Base-by-base conservation (phyloP, 164 flowering plant species). In the Aristolochia californica region DNA sequence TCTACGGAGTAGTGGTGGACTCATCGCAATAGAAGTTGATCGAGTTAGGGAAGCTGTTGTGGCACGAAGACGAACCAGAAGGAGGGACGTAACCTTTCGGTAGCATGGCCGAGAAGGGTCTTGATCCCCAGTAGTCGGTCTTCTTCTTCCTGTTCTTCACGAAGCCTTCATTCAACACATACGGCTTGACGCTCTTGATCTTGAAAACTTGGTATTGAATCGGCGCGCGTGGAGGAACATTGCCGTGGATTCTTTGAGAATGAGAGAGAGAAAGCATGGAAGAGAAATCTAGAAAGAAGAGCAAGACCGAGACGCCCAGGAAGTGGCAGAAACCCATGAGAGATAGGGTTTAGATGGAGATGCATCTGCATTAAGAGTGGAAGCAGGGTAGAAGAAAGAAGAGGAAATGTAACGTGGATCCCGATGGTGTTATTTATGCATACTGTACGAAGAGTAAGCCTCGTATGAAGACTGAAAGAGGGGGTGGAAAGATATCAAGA, bases 51-150 rank as follows among this genome's bases (percentile, higher is more conserved):
- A 68, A 17, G n/a, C 59, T 51, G 62, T 84, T 82, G 38, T 84
- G 91, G 71, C 91, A 84, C 0, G 78, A 73, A 5, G 91, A 84
- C 0, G 87, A 82, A 20, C 80, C 82, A 1, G 87, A 82, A 51
- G 87, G 87, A 59, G 91, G 91, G 21, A 80, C 72, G 48, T 70
- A 70, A 23, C 91, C 87, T 67, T 82, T 82, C 0, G 91, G 91
- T 47, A 84, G 84, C 91, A 84, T 84, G 34, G 68, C 82, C 4
- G 81, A 70, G 72, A 75, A 77, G 23, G 74, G 48, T 66, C 68
- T 62, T 55, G 67, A 43, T 26, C 63, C 55, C 14, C 51, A 12
- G 18, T 59, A 56, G 26, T 72, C 66, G 61, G 14, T 21, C 61
- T 49, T 65, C 58, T 43, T 64, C 67, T 26, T 71, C 60, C 11